Percentiles rank a stretch among this genome's conserved stretches.
These are phyloP conservation scores for Fusarium beomiforme DNA, from an alignment of 2,329 filamentous ascomycete species.

Conservation along the genomic window DNA sequence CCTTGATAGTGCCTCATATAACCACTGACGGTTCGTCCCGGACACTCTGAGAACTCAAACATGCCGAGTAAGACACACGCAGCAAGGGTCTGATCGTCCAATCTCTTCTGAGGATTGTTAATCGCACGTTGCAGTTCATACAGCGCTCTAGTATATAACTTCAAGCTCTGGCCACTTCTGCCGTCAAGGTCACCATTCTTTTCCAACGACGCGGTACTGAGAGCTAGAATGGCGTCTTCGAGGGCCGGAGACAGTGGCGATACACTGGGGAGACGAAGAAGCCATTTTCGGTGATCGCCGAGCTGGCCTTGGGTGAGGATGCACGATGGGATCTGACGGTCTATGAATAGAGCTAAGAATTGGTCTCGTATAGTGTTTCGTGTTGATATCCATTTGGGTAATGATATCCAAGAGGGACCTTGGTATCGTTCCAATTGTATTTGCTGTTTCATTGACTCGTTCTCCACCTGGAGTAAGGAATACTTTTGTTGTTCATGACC, in stretches of 20 bases:
- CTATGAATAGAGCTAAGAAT: not conserved
- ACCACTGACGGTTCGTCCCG: not conserved
- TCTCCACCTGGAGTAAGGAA: rapidly evolving
- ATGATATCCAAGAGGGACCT: rapidly evolving
- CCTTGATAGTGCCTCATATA: not conserved
- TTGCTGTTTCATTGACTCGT: too few relatives aligned
- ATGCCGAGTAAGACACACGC: not conserved
- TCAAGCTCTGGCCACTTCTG: not conserved
- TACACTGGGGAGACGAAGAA: not conserved
- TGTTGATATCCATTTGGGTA: rapidly evolving
- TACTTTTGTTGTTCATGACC: too few relatives aligned
- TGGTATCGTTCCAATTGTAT: rapidly evolving
- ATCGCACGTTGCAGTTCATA: not conserved
- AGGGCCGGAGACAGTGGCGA: rapidly evolving
- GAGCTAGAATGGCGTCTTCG: not conserved
- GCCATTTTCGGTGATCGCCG: not conserved
- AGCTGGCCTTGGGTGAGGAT: not conserved
- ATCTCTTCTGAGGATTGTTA: rapidly evolving
- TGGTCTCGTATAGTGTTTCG: not conserved
- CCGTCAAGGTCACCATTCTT: not conserved
- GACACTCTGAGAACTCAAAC: not conserved
- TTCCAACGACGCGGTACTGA: not conserved
- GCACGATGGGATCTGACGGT: not conserved
- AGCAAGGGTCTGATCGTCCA: rapidly evolving
- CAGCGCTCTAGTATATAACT: not conserved